Evolutionary conservation across 148 eudicot species (phyloP).

Genomic region (Rhododendron molle): DNA sequence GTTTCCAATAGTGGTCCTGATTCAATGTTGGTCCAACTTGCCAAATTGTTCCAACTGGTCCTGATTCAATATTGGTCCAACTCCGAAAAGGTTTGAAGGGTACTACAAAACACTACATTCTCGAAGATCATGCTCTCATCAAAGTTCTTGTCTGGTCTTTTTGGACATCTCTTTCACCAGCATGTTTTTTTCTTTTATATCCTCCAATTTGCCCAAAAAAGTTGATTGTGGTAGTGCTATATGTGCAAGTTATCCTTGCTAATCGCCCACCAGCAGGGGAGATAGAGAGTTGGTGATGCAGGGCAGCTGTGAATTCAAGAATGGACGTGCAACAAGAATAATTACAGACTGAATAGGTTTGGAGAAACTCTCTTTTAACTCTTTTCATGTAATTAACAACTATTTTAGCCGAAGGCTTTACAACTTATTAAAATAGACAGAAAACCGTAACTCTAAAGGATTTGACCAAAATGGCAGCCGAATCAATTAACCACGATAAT

Average conservation of each 20-base stretch:
- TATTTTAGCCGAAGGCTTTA: too few relatives aligned
- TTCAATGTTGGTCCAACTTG: neutral
- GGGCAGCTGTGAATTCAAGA: too few relatives aligned
- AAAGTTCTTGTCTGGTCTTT: neutral
- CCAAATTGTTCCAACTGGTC: neutral
- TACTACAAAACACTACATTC: neutral
- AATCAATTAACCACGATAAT: too few relatives aligned
- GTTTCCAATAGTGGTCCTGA: conserved; percentile 8
- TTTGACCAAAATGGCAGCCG: too few relatives aligned
- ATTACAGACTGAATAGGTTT: too few relatives aligned
- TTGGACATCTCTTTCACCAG: neutral
- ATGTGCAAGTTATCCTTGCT: neutral
- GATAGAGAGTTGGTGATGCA: neutral
- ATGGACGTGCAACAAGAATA: too few relatives aligned
- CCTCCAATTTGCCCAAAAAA: neutral
- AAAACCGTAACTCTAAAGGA: too few relatives aligned
- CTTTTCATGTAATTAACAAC: too few relatives aligned
- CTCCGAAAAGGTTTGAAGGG: neutral
- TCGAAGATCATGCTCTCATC: neutral
- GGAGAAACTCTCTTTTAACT: too few relatives aligned
- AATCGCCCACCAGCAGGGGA: neutral
- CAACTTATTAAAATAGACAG: too few relatives aligned
- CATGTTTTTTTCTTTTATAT: neutral
- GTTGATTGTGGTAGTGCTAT: too few relatives aligned
- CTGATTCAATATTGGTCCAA: neutral